These are phyloP conservation scores for Nemania serpens DNA, from an alignment of 2,329 filamentous ascomycete genomes.

Conservation along the genomic window DNA sequence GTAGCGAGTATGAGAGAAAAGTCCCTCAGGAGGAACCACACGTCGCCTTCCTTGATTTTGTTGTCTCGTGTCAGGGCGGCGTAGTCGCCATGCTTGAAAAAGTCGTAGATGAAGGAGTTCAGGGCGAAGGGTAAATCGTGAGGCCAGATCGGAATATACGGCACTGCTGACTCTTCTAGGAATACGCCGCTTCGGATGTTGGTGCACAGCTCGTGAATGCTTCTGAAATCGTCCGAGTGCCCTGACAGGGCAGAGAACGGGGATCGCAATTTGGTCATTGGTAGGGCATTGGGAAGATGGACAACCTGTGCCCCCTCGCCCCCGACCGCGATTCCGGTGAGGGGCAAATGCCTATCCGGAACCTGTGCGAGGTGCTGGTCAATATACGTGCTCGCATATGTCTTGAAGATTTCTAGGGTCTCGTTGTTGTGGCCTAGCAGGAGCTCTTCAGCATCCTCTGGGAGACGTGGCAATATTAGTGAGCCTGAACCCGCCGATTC, in stretches of 20 bases:
- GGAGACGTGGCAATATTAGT: conserved; percentile 68
- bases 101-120: conserved; percentile 75
- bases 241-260: conserved; percentile 75
- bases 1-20: conserved; percentile 66
- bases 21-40: conserved; percentile 73
- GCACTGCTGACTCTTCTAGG: conserved; percentile 74
- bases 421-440: conserved; percentile 67
- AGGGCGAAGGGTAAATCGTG: conserved; percentile 57
- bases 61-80: conserved; percentile 66
- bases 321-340: conserved; percentile 47
- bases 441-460: conserved; percentile 58
- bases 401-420: conserved; percentile 67
- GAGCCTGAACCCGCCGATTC: conserved; percentile 63
- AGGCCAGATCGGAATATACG: conserved; percentile 66
- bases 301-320: conserved; percentile 12
- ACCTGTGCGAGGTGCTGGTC: conserved; percentile 61
- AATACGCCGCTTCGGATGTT: conserved; percentile 71
- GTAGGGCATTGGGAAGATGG: conserved; percentile 14
- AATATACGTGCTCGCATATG: conserved; percentile 72
- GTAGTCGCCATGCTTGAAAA: conserved; percentile 74
- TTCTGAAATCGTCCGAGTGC: conserved; percentile 64
- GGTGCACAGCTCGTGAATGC: conserved; percentile 69
- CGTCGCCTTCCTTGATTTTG: conserved; percentile 65
- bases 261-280: conserved; percentile 56
- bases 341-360: conserved; percentile 61